These are phyloP conservation scores for Helotiales sp. DNA, from an alignment of 2,329 filamentous ascomycete genomes.

Conservation along the genomic window DNA sequence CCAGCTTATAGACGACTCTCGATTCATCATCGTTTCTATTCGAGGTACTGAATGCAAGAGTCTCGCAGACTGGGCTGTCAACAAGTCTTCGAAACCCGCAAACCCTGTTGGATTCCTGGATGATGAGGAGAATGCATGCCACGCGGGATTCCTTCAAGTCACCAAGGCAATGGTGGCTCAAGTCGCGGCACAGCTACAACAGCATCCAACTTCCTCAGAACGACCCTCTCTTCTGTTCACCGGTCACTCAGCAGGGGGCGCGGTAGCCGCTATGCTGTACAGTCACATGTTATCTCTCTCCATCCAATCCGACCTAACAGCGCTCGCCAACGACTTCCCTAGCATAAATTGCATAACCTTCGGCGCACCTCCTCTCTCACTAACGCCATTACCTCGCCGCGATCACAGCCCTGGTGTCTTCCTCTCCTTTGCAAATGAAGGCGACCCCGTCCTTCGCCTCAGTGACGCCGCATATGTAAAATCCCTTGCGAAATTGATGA, in stretches of 20 bases:
- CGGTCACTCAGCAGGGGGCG: slow-evolving; percentile 15
- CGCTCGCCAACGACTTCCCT: slow-evolving; percentile 2
- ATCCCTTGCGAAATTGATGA: slow-evolving; percentile 45
- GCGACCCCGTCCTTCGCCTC: slow-evolving; percentile 73
- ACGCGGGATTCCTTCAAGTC: slow-evolving; percentile 41
- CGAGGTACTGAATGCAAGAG: not conserved
- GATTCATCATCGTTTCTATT: slow-evolving; percentile 1
- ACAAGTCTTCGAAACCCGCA: slow-evolving; percentile 5
- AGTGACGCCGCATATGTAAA: slow-evolving; percentile 68
- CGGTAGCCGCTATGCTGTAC: slow-evolving; percentile 10
- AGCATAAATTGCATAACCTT: slow-evolving; percentile 77
- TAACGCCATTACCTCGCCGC: slow-evolving; percentile 62
- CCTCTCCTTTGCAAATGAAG: slow-evolving; percentile 77
- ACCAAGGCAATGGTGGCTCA: slow-evolving; percentile 46
- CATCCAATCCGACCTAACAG: not conserved
- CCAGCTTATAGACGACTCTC: slow-evolving; percentile 5
- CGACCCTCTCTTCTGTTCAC: slow-evolving; percentile 16
- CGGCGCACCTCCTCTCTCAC: slow-evolving; percentile 71
- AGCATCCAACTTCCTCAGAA: slow-evolving; percentile 5
- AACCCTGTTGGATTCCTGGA: slow-evolving; percentile 6
- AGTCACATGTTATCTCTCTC: slow-evolving; percentile 1
- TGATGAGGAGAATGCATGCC: slow-evolving; percentile 42
- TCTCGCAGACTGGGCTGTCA: slow-evolving; percentile 7
- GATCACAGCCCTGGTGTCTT: slow-evolving; percentile 62
- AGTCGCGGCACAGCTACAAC: slow-evolving; percentile 5